These are phyloP conservation scores for Cornus controversa DNA, from an alignment of 148 eudicot species.

Conservation along the genomic window DNA sequence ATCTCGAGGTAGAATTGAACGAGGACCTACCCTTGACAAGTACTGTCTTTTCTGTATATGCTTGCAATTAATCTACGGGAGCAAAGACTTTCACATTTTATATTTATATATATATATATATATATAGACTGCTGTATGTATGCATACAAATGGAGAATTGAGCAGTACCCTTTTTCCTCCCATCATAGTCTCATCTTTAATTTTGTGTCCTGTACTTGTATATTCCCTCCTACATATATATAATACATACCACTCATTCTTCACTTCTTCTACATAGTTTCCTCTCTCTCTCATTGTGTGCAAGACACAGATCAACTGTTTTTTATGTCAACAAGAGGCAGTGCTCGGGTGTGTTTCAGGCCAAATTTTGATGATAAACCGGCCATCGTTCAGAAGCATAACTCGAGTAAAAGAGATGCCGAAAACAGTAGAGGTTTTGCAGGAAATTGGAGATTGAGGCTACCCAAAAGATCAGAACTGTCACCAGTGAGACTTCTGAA, in stretches of 20 bases:
- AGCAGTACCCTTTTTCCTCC: not conserved
- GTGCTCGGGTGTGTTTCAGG: constrained; percentile 5
- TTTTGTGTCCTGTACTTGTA: not conserved
- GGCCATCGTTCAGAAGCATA: constrained; percentile 13
- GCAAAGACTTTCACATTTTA: not conserved
- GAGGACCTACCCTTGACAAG: no score
- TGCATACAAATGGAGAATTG: not conserved
- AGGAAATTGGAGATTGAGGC: constrained; percentile 21
- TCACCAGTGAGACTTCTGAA: constrained; percentile 17
- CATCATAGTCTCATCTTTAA: not conserved
- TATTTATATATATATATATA: not conserved
- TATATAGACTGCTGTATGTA: no score
- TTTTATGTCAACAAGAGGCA: constrained; percentile 4
- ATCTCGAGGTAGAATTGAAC: no score
- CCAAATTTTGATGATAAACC: not conserved
- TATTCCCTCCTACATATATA: not conserved
- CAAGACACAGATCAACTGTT: not conserved
- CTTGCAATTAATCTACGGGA: not conserved
- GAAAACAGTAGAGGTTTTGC: not conserved
- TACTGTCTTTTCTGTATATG: not conserved
- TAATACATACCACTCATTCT: not conserved
- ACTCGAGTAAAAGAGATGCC: constrained; percentile 13
- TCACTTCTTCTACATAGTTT: no score
- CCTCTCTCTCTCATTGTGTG: not conserved
- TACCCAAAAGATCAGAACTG: constrained; percentile 11